phyloP scores from a whole-genome alignment of 2,329 filamentous ascomycete species.

The Cryphonectria carpinicola region DNA sequence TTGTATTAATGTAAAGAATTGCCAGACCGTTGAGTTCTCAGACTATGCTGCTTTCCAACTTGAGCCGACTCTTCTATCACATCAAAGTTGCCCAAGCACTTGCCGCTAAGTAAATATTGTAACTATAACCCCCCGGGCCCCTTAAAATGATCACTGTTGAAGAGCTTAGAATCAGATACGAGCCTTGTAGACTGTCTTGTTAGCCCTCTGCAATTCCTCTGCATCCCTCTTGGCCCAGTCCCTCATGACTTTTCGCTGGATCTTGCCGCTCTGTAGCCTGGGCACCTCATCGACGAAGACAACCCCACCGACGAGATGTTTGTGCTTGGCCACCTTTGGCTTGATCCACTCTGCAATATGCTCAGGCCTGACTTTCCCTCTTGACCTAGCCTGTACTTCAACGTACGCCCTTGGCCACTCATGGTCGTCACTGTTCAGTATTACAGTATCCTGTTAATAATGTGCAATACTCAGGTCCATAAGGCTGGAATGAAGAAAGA shows the following conservation, averaged over 20 bases:
- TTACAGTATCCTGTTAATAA: not conserved
- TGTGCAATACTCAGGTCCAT: not conserved
- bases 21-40: too few species aligned
- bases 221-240: constrained; percentile 62
- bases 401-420: constrained; percentile 60
- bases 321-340: constrained; percentile 54
- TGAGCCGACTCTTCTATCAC: not conserved
- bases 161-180: not conserved
- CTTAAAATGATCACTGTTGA: not conserved
- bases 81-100: not conserved
- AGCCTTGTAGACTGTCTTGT: not conserved
- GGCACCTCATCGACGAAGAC: constrained; percentile 60
- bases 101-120: not conserved
- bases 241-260: constrained; percentile 58
- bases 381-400: constrained; percentile 50
- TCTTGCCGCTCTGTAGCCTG: constrained; percentile 61
- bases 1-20: too few species aligned
- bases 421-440: constrained; percentile 44
- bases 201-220: constrained; percentile 33
- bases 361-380: constrained; percentile 49
- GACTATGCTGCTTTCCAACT: too few species aligned
- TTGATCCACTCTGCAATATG: constrained; percentile 57
- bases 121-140: too few species aligned
- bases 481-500: constrained; percentile 33
- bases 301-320: constrained; percentile 55